phyloP scores from a whole-genome alignment of 2,329 filamentous ascomycete genomes.

The Claviceps capensis region DNA sequence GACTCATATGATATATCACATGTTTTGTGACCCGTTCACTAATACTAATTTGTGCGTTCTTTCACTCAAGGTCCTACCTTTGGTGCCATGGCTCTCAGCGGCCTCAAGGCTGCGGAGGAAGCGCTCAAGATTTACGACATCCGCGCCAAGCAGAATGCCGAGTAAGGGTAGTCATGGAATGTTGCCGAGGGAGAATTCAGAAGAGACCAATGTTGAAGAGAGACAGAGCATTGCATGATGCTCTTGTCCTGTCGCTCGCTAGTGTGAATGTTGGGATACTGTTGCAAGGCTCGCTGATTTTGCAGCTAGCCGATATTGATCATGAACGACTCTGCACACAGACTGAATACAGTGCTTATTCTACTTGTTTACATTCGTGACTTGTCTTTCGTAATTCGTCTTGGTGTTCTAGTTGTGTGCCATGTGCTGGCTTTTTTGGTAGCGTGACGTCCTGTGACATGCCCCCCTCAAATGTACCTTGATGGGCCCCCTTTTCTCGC shows the following conservation, averaged over 20 bases:
- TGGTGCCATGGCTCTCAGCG: constrained; percentile 76
- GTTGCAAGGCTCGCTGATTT: not conserved
- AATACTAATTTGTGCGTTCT: not conserved
- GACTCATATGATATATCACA: not conserved
- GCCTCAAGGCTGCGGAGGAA: constrained; percentile 86
- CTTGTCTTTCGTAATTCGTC: no score
- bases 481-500: no score
- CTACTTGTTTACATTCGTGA: no score
- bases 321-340: no score
- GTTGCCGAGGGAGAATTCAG: constrained; percentile 13
- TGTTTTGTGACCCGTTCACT: no score
- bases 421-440: no score
- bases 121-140: constrained; percentile 63
- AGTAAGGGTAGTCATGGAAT: not conserved
- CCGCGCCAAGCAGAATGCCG: constrained; percentile 62
- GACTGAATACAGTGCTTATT: no score
- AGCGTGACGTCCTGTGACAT: no score
- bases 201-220: not conserved
- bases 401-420: no score
- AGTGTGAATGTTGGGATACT: not conserved
- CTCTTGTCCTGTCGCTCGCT: not conserved
- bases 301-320: no score
- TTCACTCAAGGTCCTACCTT: constrained; percentile 51
- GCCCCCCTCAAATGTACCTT: no score
- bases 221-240: not conserved